Evolutionary conservation across 257 asterid species (phyloP).

Genomic region (Prunella vulgaris): DNA sequence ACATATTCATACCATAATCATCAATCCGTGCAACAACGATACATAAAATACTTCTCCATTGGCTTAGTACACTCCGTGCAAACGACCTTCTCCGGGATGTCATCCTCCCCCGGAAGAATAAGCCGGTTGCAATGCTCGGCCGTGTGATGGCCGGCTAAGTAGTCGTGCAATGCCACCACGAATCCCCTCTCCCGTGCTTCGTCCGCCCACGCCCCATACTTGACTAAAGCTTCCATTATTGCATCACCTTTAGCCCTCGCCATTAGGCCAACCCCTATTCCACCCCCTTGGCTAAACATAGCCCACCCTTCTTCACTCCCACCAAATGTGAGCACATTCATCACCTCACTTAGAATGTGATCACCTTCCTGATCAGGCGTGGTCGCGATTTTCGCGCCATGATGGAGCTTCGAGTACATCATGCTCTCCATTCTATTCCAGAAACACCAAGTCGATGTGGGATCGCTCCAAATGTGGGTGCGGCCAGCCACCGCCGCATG

Average conservation of each 20-base stretch:
- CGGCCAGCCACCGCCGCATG: constrained; percentile 26
- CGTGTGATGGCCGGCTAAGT: constrained; percentile 43
- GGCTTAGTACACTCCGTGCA: constrained; percentile 69
- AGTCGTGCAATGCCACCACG: constrained; percentile 44
- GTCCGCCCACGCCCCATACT: constrained; percentile 46
- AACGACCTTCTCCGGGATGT: constrained; percentile 62
- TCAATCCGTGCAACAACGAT: constrained; percentile 78
- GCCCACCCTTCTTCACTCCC: constrained; percentile 76
- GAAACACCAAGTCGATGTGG: constrained; percentile 52
- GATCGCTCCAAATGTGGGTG: constrained; percentile 49
- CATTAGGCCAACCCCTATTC: constrained; percentile 28
- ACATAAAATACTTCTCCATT: constrained; percentile 83
- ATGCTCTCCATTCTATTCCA: constrained; percentile 84
- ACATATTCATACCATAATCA: neutral
- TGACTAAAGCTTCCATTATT: constrained; percentile 32
- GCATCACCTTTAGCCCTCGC: constrained; percentile 57
- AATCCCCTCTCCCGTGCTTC: constrained; percentile 44
- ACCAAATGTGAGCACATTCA: constrained; percentile 54
- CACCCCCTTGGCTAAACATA: constrained; percentile 50
- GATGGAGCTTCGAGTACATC: constrained; percentile 63
- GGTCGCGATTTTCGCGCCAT: constrained; percentile 33
- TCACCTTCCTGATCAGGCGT: constrained; percentile 24
- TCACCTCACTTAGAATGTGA: constrained; percentile 49
- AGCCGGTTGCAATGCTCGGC: constrained; percentile 66
- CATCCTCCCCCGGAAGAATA: constrained; percentile 64